phyloP scores from a whole-genome alignment of 129 eudicot species.

The Dittrichia graveolens region DNA sequence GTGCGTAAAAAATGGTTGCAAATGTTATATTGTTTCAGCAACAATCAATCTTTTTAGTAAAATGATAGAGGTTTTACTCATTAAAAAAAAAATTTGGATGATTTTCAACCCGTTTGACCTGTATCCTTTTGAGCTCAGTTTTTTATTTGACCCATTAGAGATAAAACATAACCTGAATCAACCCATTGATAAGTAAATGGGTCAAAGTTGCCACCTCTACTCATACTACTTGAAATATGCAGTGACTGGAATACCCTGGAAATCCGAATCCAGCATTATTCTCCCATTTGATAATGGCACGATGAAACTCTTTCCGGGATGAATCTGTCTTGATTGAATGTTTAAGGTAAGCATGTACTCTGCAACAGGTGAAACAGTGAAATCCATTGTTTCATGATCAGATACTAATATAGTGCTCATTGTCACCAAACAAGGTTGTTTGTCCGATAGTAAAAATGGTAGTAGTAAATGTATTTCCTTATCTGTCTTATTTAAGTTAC shows the following conservation, averaged over 20 bases:
- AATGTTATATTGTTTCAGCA: background rate
- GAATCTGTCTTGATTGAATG: constrained; percentile 69
- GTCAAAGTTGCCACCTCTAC: constrained; percentile 5
- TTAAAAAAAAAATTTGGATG: background rate
- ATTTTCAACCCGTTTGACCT: background rate
- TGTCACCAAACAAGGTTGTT: too few species aligned
- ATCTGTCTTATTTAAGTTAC: too few species aligned
- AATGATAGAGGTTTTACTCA: background rate
- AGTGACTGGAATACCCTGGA: constrained; percentile 63
- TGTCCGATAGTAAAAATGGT: too few species aligned
- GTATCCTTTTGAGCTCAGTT: background rate
- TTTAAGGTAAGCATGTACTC: constrained; percentile 78
- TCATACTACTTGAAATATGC: constrained; percentile 20
- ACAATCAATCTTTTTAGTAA: background rate
- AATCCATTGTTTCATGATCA: constrained; percentile 16
- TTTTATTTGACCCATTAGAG: background rate
- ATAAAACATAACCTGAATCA: background rate
- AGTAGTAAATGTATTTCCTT: too few species aligned
- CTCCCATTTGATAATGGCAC: constrained; percentile 78
- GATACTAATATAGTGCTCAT: background rate
- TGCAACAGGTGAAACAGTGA: constrained; percentile 29
- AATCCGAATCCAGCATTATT: constrained; percentile 49
- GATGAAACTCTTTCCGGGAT: constrained; percentile 68
- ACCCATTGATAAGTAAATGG: background rate
- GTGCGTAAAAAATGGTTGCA: background rate